Base-by-base conservation (phyloP, 208 protist genomes). In the Acanthamoeba sp. region DNA sequence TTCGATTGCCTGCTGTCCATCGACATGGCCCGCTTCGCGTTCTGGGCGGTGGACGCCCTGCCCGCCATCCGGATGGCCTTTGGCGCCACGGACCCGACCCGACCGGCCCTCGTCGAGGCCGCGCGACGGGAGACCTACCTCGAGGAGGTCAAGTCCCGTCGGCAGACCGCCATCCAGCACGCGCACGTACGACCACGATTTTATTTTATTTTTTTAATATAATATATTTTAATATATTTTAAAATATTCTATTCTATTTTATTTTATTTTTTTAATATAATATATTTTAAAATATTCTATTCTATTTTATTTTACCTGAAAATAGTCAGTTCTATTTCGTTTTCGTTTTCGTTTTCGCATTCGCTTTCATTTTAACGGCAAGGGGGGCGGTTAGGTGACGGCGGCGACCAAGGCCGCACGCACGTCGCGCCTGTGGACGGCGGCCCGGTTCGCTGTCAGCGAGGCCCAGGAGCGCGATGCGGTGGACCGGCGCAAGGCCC, bases 21-120 rank as follows among this genome's bases (percentile, higher is more conserved):
- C 40, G 80, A 92, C 62, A 6, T 92, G 16, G 36, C 36, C 34
- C 16, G 38, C 36, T 95, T 95, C 78, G 7, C 93, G 14, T 69
- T 50, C 22, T 95, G 93, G 93, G 36, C 64, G 14, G 62, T 42
- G 14, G 93, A 82, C 50, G 64, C 38, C 93, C 62, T 90, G 55
- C 52, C 48, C 4, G 55, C 34, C 55, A 91, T 91, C n/a, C 84
- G 57, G 6, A 1, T 71, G 5, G 84, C 57, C 34, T 91, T 91
- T 45, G 55, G 57, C 20, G 45, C 18, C 76, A 36, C n/a, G 10
- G 42, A 16, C 42, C 2, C 20, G 42, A 29, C 3, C n/a, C 14
- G 22, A 6, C 42, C 6, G 20, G 24, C 42, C 42, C 0, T 10
- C 9, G 27, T 2, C 42, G 45, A 85, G 7, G 42, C 76, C 1